Evolutionary conservation across 768 basidiomycete genomes (phyloP), one percentile per base, ranked within the genome.

Genomic region (Phylloporus rhodoxanthus): DNA sequence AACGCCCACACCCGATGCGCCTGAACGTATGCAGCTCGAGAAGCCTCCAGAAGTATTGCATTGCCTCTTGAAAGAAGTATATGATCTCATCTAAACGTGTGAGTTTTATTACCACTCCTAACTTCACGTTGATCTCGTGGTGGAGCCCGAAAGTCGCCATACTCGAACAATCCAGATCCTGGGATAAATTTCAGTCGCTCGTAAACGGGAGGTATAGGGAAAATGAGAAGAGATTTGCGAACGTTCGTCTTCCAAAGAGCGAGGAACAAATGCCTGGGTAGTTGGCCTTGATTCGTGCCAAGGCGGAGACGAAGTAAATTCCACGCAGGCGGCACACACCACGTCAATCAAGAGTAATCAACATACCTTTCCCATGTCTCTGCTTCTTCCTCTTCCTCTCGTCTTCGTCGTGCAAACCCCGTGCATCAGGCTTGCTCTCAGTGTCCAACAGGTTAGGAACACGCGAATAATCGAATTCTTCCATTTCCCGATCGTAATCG

Each of bases 401-500:
- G 50, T 64, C 64, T 20, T 63, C 62, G 45, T 59, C 66, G 34
- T 75, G 50, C 36, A 38, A 21, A 28, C 6, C 52, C 25, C 29
- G 47, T 42, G 48, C 25, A 34, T 38, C 59, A 54, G 72, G 74
- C 46, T 39, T 38, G 38, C 73, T 71, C 48, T 72, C 72, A 53
- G 77, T 74, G 58, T 91, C 89, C 50, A 91, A 67, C 44, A 89
- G 75, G 63, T 91, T 91, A 5, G 86, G 79, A 20, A 77, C 80
- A 13, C 71, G 68, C 6, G 75, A 67, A 64, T 87, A 91, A 68
- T 90, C 85, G 59, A 89, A 91, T 33, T 72, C 72, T 37, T 75
- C 76, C 39, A 50, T 45, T 45, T 67, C 67, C 34, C 58, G 62
- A 48, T 54, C 50, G 42, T 56, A 42, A 54, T 57, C 54, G 32